Percentiles rank a stretch among this genome's conserved stretches.
Conservation (phyloP, 2,329 filamentous ascomycete genomes). For the Aureobasidium lini region DNA sequence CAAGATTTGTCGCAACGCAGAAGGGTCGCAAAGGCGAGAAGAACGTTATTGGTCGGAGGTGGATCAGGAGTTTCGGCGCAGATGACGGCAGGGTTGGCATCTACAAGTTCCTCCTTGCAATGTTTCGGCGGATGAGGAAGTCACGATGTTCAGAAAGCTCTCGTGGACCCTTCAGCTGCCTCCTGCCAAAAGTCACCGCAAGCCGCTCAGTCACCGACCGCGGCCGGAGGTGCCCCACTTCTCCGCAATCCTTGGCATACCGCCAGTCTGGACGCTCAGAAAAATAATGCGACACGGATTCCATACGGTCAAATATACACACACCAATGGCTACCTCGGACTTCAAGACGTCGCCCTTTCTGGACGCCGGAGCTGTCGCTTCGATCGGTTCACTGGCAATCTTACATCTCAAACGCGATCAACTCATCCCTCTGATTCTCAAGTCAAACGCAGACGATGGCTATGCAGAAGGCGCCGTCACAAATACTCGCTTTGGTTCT, state of each 20-base stretch:
- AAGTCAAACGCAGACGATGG: slow-evolving; percentile 31
- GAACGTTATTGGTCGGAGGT: neutral
- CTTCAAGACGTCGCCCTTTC: slow-evolving; percentile 59
- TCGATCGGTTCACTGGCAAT: slow-evolving; percentile 65
- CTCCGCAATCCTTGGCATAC: slow-evolving; percentile 7
- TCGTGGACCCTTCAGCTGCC: neutral
- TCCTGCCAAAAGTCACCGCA: neutral
- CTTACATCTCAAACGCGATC: slow-evolving; percentile 81
- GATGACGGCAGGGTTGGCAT: slow-evolving; percentile 3
- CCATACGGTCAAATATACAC: neutral
- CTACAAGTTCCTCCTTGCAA: neutral
- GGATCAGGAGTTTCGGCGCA: neutral
- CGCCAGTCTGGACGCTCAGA: neutral
- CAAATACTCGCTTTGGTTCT: slow-evolving; percentile 91
- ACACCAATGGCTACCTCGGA: slow-evolving; percentile 8
- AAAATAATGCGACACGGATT: neutral
- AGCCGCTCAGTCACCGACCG: neutral
- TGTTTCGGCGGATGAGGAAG: neutral
- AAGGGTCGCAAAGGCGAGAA: neutral
- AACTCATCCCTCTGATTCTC: slow-evolving; percentile 65
- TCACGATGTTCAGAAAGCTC: neutral
- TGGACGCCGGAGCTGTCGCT: slow-evolving; percentile 60
- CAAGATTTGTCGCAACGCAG: neutral
- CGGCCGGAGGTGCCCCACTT: slow-evolving; percentile 3
- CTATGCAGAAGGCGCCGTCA: slow-evolving; percentile 41